Percentiles rank a stretch among this genome's conserved stretches.
phyloP scores from a whole-genome alignment of 176 grass and related monocot species.

The Musa itinerans region DNA sequence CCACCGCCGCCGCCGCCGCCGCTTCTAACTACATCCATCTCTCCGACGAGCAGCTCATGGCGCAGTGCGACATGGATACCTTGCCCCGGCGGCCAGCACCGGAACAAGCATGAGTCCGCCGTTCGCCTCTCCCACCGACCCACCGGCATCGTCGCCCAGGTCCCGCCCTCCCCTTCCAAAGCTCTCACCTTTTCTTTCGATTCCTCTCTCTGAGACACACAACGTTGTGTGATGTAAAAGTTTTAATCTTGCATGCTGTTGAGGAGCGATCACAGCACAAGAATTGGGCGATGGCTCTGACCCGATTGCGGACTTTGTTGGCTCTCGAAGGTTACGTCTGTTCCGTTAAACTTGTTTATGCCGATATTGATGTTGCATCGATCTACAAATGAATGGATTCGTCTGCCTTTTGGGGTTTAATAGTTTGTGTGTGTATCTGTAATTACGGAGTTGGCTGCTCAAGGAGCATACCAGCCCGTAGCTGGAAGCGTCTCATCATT shows the following conservation, averaged over 20 bases:
- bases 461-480: no score
- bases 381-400: no score
- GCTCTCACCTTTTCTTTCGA: not conserved
- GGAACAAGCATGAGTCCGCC: conserved; percentile 91
- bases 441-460: no score
- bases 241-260: conserved; percentile 36
- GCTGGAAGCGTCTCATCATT: no score
- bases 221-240: not conserved
- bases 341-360: not conserved
- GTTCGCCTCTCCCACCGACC: conserved; percentile 71
- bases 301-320: conserved; percentile 64
- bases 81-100: conserved; percentile 90
- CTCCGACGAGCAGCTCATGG: conserved; percentile 68
- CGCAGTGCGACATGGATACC: conserved; percentile 76
- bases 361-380: not conserved
- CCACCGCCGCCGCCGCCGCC: not conserved
- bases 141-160: conserved; percentile 81
- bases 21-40: conserved; percentile 42
- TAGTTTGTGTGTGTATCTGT: no score
- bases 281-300: conserved; percentile 64
- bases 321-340: conserved; percentile 57
- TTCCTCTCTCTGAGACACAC: not conserved
- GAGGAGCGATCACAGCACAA: conserved; percentile 96
- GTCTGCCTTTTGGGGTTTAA: no score
- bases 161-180: not conserved